These are phyloP conservation scores for Fraxinus ornus DNA, from an alignment of 305 asterid species.

Conservation along the genomic window DNA sequence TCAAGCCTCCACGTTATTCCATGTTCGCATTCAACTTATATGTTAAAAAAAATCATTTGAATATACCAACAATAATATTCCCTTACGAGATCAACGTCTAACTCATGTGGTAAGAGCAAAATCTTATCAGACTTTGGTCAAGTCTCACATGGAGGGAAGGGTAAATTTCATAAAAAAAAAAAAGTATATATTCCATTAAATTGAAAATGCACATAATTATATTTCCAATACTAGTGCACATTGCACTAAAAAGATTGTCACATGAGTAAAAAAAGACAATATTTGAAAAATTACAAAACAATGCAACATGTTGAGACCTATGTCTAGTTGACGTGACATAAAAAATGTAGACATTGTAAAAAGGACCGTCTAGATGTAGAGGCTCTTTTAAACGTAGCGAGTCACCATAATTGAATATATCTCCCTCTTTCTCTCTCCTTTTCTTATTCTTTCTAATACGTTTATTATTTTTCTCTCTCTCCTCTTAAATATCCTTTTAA, in stretches of 20 bases:
- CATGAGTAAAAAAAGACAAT: background rate
- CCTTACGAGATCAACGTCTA: background rate
- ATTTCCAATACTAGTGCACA: no score
- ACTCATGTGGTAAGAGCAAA: background rate
- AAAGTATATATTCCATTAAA: no score
- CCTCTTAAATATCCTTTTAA: no score
- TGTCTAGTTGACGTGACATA: background rate
- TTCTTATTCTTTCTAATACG: background rate
- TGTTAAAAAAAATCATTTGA: background rate
- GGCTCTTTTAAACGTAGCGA: background rate
- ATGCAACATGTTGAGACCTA: background rate
- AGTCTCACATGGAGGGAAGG: background rate
- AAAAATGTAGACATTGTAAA: background rate
- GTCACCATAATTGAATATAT: no score
- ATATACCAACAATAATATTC: background rate
- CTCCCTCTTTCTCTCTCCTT: background rate
- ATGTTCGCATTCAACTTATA: no score
- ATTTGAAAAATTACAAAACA: background rate
- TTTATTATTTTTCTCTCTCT: background rate
- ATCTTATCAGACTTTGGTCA: background rate
- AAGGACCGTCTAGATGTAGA: background rate
- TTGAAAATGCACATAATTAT: no score
- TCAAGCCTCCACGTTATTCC: no score
- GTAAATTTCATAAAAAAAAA: background rate
- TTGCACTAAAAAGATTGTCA: background rate